These are phyloP conservation scores for Pichia rugopelliculosa DNA, from an alignment of 805 yeast genomes.

Conservation along the genomic window DNA sequence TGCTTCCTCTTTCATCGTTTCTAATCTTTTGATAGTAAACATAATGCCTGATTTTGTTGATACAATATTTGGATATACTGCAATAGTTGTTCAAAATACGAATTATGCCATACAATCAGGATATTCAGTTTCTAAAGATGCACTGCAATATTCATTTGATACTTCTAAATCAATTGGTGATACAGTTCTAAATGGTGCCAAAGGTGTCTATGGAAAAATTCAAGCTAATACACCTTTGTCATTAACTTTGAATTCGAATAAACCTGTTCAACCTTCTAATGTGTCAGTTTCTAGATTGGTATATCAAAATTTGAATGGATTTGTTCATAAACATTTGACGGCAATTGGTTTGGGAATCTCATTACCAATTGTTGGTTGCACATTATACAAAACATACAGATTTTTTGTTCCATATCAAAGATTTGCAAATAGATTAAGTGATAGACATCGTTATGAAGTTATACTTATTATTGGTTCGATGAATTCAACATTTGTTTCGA, in stretches of 20 bases:
- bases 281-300: background rate
- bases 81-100: background rate
- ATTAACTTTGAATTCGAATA: background rate
- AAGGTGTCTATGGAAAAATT: background rate
- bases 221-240: background rate
- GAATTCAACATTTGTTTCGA: conserved; percentile 61
- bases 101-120: background rate
- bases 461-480: conserved; percentile 72
- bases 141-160: conserved; percentile 4
- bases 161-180: conserved; percentile 5
- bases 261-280: background rate
- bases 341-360: conserved; percentile 9
- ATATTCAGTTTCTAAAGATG: conserved; percentile 5
- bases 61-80: conserved; percentile 12
- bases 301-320: background rate
- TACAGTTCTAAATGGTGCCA: background rate
- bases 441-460: conserved; percentile 72
- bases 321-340: background rate
- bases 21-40: background rate
- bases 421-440: conserved; percentile 52
- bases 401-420: conserved; percentile 25
- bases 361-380: conserved; percentile 5
- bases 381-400: conserved; percentile 6
- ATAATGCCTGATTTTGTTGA: conserved; percentile 19
- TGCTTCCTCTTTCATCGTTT: too few relatives aligned